Conservation (phyloP, 148 eudicot species). For the Linanthus parryae region DNA sequence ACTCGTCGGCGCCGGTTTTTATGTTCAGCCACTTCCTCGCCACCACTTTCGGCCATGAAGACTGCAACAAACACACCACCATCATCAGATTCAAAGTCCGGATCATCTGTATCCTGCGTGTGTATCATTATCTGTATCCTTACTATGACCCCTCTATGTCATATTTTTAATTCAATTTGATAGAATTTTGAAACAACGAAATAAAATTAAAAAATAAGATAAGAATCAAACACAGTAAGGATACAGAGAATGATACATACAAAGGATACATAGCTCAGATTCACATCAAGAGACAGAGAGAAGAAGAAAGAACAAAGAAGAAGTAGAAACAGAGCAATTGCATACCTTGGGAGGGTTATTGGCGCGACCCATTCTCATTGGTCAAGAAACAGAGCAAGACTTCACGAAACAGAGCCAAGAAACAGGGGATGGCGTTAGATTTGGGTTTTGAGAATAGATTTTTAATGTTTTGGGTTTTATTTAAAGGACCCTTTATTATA, state of each 20-base stretch:
- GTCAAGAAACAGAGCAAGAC: conserved; percentile 4
- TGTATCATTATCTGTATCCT: too few relatives aligned
- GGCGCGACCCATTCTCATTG: conserved; percentile 31
- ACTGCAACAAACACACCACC: conserved; percentile 23
- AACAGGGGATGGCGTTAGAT: conserved; percentile 1
- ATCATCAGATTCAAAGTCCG: too few relatives aligned
- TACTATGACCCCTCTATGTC: too few relatives aligned
- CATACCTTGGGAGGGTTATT: conserved; percentile 29
- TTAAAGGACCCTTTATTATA: too few relatives aligned
- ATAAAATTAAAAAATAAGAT: neutral
- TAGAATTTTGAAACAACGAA: neutral
- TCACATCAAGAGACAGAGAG: too few relatives aligned
- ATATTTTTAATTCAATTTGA: too few relatives aligned
- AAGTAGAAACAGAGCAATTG: too few relatives aligned
- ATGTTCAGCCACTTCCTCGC: conserved; percentile 59
- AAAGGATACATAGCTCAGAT: neutral
- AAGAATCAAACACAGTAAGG: neutral
- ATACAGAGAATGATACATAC: neutral
- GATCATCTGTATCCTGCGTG: too few relatives aligned
- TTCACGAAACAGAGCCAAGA: neutral
- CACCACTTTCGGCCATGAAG: conserved; percentile 53
- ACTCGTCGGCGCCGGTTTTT: conserved; percentile 34
- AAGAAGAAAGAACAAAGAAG: too few relatives aligned
- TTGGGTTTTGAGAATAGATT: neutral
- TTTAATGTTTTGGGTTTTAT: conserved; percentile 7